Evolutionary conservation across 2,329 filamentous ascomycete species (phyloP), one percentile per base, ranked within the genome.

Genomic region (Lojkania enalia): DNA sequence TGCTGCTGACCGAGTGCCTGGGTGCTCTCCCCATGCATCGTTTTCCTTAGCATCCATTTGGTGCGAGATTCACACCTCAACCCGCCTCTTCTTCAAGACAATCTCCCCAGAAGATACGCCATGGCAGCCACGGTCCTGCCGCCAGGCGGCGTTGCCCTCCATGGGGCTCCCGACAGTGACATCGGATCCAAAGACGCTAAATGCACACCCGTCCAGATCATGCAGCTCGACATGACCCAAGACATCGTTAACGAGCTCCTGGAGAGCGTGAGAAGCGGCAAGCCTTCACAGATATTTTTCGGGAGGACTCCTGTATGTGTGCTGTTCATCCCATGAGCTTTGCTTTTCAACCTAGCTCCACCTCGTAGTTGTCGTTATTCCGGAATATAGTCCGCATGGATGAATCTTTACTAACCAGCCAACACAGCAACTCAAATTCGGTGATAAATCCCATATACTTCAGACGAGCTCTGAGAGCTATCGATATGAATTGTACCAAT

Each of bases 401-500:
- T 49, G 51, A 39, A 60, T 51, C 47, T 54, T 49, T 41, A 58
- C 66, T 69, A 48, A 69, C 64, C 36, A 52, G 42, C 47, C 35
- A 54, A 52, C 49, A 57, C 56, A 80, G 67, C 76, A 77, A 63
- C 74, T 85, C 49, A 77, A 78, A 56, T 79, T 78, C 57, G 81
- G 78, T 52, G 76, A 76, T 63, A 80, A 80, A 61, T 76, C 76
- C 21, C 75, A 82, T 49, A 69, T 76, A 21, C 74, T 85, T 56
- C 74, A 77, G 47, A 73, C 79, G 52, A 74, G 69, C 46, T 63
- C 77, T 48, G 79, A 83, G 60, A 72, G 72, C 30, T 75, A 77
- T 57, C 75, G 76, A 48, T 77, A 78, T 53, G 82, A 85, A 67
- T 67, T 86, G 49, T 86, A 84, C 71, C 65, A 62, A 36, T 62